Evolutionary conservation across 768 basidiomycete species (phyloP), one percentile per base, ranked within the genome.

Genomic region (Xerocomellus chrysenteron): DNA sequence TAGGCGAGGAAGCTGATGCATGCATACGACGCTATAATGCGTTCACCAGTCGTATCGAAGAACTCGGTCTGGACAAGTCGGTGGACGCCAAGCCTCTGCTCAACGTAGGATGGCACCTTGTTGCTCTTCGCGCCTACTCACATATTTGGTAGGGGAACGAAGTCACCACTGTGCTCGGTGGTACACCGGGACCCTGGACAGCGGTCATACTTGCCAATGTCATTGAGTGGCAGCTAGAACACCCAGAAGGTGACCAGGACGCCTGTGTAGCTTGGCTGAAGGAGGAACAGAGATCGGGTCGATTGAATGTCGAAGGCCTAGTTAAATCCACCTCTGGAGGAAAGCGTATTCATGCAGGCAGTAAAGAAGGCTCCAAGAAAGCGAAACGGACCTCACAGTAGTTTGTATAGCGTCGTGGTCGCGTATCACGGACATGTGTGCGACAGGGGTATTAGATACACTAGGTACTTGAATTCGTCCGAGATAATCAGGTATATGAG

Each of bases 201-300:
- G 81, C 82, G 33, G 73, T 79, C 30, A 79, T 86, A 7, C 75
- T 92, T 19, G 74, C 78, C n/a, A 80, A 78, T 46, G 79, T 98
- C 26, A 66, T 92, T 19, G 82, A 86, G 57, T 98, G 94, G 95
- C 93, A 94, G 64, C 78, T 98, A 8, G 86, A 83, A 36, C 75
- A 94, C 68, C 92, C 94, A 0, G 64, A 77, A 2, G 81, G 78
- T 1, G 81, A 82, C 5, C 82, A 84, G 65, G 86, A 84, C 6
- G 82, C 85, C 5, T 94, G 93, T 66, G 68, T 76, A 30, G 68
- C 68, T 13, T 97, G 92, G 92, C 73, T 98, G 42, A 71, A 73
- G 55, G 70, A 72, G n/a, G 82, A 87, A 64, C 76, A 77, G 37
- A 66, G 63, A 9, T 74, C 78, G 26, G 84, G 82, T n/a, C 69